These are phyloP conservation scores for Leccinum huronense DNA, from an alignment of 1,284 basidiomycete genomes.

Conservation along the genomic window DNA sequence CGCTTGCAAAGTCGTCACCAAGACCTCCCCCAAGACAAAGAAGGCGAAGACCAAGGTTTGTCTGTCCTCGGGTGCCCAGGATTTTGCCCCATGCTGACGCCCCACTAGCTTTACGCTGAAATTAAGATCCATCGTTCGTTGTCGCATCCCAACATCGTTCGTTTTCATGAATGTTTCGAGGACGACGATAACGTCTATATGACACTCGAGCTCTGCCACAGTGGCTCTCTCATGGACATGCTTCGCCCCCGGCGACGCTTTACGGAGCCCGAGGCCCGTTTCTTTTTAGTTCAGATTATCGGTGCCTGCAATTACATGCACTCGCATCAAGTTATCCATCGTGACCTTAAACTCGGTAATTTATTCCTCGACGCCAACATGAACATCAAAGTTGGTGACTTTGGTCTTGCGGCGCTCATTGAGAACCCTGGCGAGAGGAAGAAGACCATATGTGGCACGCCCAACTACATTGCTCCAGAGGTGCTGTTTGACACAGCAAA, in stretches of 20 bases:
- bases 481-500: constrained; percentile 95
- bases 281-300: constrained; percentile 92
- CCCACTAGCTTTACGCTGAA: constrained; percentile 85
- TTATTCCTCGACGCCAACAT: constrained; percentile 90
- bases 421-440: constrained; percentile 96
- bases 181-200: constrained; percentile 97
- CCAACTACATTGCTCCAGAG: constrained; percentile 98
- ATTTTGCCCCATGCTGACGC: constrained; percentile 8
- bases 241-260: constrained; percentile 86
- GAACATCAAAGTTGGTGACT: constrained; percentile 97
- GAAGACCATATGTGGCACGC: constrained; percentile 98
- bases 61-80: constrained; percentile 1
- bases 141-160: constrained; percentile 90
- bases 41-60: constrained; percentile 89
- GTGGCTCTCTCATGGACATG: constrained; percentile 90
- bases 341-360: constrained; percentile 95
- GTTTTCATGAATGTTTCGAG: constrained; percentile 94
- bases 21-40: constrained; percentile 81
- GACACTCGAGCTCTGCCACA: constrained; percentile 89
- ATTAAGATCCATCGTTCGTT: constrained; percentile 97
- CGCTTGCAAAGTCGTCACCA: constrained; percentile 89
- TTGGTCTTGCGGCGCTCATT: constrained; percentile 94
- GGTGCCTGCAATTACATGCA: constrained; percentile 98
- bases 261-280: constrained; percentile 90
- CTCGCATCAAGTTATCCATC: constrained; percentile 91